Percentiles rank a stretch among this genome's conserved stretches.
Conservation (phyloP, 257 asterid species). For the Verbena officinalis region DNA sequence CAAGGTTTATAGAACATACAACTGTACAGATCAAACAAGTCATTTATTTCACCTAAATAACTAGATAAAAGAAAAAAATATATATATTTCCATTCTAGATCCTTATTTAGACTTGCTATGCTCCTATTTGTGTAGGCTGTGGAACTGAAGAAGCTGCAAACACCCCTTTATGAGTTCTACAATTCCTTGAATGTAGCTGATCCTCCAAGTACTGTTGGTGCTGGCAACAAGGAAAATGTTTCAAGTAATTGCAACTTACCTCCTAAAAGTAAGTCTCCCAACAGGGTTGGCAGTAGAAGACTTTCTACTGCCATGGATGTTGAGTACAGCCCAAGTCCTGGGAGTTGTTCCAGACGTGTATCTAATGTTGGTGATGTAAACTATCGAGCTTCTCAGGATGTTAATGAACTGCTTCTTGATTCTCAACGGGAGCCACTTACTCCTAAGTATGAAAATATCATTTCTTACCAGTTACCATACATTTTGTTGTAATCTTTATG, state of each 20-base stretch:
- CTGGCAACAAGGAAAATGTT: conserved; percentile 80
- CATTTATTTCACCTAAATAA: too few relatives aligned
- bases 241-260: conserved; percentile 75
- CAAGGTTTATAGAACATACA: conserved; percentile 1
- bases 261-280: conserved; percentile 94
- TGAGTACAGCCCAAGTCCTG: conserved; percentile 66
- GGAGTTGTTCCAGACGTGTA: conserved; percentile 61
- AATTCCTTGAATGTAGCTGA: conserved; percentile 73
- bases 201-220: conserved; percentile 56
- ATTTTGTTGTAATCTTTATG: conserved; percentile 6
- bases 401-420: conserved; percentile 52
- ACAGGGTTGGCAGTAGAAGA: conserved; percentile 61
- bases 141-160: conserved; percentile 89
- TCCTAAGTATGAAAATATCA: conserved; percentile 59
- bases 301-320: conserved; percentile 73
- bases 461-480: conserved; percentile 6
- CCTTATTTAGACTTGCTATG: conserved; percentile 17
- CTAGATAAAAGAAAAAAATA: too few relatives aligned
- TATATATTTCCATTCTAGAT: too few relatives aligned
- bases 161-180: conserved; percentile 89
- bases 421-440: conserved; percentile 65
- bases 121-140: conserved; percentile 60
- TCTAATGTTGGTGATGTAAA: conserved; percentile 60
- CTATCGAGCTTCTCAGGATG: conserved; percentile 54
- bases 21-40: neutral